These are phyloP conservation scores for Agrocybe chaxingu DNA, from an alignment of 768 basidiomycete genomes.

Conservation along the genomic window DNA sequence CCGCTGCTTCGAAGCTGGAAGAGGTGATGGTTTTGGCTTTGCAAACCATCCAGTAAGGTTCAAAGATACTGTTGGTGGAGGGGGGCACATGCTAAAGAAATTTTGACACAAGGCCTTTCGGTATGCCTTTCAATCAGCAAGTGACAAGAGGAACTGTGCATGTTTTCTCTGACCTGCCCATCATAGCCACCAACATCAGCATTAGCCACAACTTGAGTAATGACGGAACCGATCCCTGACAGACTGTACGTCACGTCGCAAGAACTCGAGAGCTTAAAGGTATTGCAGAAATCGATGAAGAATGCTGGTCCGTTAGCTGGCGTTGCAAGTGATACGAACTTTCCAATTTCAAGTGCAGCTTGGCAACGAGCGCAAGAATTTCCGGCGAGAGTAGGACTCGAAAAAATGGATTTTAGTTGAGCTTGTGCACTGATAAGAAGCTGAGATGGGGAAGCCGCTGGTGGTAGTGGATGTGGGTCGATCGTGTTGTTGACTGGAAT, in stretches of 20 bases:
- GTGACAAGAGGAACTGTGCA: neutral
- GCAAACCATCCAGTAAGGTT: slow-evolving; percentile 69
- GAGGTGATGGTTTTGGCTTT: slow-evolving; percentile 71
- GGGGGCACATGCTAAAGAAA: slow-evolving; percentile 53
- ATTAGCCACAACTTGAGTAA: slow-evolving; percentile 71
- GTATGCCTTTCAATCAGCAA: neutral
- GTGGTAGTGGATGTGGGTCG: slow-evolving; percentile 68
- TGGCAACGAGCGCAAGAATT: slow-evolving; percentile 59
- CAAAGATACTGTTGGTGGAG: slow-evolving; percentile 55
- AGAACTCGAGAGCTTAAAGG: slow-evolving; percentile 44
- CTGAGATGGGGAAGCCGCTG: slow-evolving; percentile 40
- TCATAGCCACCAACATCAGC: slow-evolving; percentile 72
- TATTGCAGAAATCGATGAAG: slow-evolving; percentile 56
- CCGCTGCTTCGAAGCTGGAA: slow-evolving; percentile 53
- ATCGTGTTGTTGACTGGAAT: slow-evolving; percentile 57
- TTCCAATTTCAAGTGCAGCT: slow-evolving; percentile 57
- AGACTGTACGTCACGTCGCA: slow-evolving; percentile 49
- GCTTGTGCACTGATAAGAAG: slow-evolving; percentile 51
- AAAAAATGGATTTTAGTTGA: slow-evolving; percentile 54
- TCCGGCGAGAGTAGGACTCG: slow-evolving; percentile 49
- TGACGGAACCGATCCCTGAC: slow-evolving; percentile 49
- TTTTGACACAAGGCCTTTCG: slow-evolving; percentile 52
- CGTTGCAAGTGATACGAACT: slow-evolving; percentile 63
- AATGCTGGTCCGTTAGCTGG: slow-evolving; percentile 59
- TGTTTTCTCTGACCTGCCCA: slow-evolving; percentile 49